A percentile compares a stretch with the other conserved stretches of the same genome.
Conservation (phyloP, 345 rosid genomes). For the Linum usitatissimum region DNA sequence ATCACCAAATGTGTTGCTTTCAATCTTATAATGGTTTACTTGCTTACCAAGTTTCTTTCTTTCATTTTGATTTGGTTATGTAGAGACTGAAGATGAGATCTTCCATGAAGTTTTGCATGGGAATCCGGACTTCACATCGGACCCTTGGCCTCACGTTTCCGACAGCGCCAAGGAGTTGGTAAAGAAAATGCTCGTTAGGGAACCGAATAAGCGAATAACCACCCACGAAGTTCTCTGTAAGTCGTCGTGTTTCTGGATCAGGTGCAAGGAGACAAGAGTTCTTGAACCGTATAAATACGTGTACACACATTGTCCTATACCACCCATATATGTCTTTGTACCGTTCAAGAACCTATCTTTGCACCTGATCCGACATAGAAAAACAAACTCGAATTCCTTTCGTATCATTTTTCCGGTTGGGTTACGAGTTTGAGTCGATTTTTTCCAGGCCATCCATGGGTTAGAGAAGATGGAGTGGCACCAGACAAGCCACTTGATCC, state of each 20-base stretch:
- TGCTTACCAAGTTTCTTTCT: neutral
- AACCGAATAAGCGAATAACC: slow-evolving; percentile 1
- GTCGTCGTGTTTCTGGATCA: neutral
- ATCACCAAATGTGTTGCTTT: too few species aligned
- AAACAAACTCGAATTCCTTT: too few species aligned
- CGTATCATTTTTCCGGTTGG: neutral
- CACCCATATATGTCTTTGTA: too few species aligned
- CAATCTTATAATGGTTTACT: neutral
- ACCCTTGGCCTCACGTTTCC: slow-evolving; percentile 1
- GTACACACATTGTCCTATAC: too few species aligned
- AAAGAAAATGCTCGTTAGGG: neutral
- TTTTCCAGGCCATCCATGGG: slow-evolving; percentile 1
- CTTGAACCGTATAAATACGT: too few species aligned
- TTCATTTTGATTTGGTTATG: neutral
- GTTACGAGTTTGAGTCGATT: neutral
- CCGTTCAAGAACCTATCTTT: too few species aligned
- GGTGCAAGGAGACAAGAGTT: too few species aligned
- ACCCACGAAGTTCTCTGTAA: slow-evolving; percentile 3
- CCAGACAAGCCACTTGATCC: slow-evolving; percentile 2
- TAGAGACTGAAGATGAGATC: neutral
- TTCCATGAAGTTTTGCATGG: neutral
- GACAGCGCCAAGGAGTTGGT: neutral
- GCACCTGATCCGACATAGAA: too few species aligned
- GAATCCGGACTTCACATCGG: neutral
- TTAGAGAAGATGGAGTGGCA: neutral